Evolutionary conservation across 140 eudicot genomes (phyloP).

Genomic region (Oenanthe javanica): DNA sequence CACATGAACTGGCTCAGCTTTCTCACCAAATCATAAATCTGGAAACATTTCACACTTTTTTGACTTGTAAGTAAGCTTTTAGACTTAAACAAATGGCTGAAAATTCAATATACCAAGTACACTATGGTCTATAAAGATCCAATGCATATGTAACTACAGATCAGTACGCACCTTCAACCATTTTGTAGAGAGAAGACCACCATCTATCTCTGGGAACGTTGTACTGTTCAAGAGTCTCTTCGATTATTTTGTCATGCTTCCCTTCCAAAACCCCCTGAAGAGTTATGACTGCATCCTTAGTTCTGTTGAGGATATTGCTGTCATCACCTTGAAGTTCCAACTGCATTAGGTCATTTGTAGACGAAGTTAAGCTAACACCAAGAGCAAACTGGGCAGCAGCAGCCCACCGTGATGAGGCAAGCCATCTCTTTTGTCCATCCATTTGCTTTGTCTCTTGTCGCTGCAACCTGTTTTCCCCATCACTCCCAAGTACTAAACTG

Average conservation of each 20-base stretch:
- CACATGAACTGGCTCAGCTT: background rate
- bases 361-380: conserved; percentile 50
- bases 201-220: conserved; percentile 66
- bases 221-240: conserved; percentile 53
- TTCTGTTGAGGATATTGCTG: conserved; percentile 51
- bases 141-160: background rate
- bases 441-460: conserved; percentile 30
- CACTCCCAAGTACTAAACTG: conserved; percentile 48
- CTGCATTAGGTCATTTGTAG: conserved; percentile 51
- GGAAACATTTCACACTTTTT: background rate
- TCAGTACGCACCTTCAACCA: conserved; percentile 62
- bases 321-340: conserved; percentile 37
- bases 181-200: conserved; percentile 92
- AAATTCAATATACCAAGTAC: background rate
- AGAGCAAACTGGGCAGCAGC: conserved; percentile 88
- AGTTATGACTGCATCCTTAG: conserved; percentile 76
- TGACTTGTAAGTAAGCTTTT: background rate
- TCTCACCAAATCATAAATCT: background rate
- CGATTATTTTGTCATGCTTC: conserved; percentile 54
- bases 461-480: conserved; percentile 21
- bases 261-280: conserved; percentile 80
- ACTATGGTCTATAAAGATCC: background rate
- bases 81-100: background rate
- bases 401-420: conserved; percentile 75
- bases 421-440: conserved; percentile 59